Evolutionary conservation across 2,329 filamentous ascomycete species (phyloP).

Genomic region (Talaromyces marneffei): DNA sequence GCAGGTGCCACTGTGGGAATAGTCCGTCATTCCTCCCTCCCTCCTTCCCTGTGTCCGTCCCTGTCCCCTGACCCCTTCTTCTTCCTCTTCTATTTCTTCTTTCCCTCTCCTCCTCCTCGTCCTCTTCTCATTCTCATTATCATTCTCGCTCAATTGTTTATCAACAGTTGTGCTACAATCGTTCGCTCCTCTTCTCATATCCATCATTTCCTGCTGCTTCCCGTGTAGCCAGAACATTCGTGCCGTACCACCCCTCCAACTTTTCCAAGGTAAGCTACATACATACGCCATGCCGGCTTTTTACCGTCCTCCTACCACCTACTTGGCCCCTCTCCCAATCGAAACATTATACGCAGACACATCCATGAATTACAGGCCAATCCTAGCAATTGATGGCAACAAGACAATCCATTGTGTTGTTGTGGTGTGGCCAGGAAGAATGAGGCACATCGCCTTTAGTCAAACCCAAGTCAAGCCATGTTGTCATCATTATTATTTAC

Average conservation of each 20-base stretch:
- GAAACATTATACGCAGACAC: not conserved
- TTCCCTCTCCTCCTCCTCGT: not conserved
- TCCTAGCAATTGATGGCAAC: not conserved
- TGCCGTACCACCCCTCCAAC: not conserved
- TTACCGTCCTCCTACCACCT: not conserved
- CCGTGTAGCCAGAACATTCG: not conserved
- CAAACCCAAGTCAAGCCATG: conserved; percentile 2
- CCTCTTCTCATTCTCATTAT: not conserved
- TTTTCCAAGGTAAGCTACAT: not conserved
- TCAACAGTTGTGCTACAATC: not conserved
- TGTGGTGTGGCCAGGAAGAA: not conserved
- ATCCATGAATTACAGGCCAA: not conserved
- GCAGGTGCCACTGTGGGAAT: not conserved
- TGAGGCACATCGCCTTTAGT: not conserved
- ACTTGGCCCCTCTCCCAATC: not conserved
- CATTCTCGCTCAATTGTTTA: not conserved
- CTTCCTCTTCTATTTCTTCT: not conserved
- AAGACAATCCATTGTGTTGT: not conserved
- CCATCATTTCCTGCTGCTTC: not conserved
- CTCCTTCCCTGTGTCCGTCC: not conserved
- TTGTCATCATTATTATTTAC: not conserved
- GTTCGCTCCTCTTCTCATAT: not conserved
- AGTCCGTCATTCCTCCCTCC: conserved; percentile 13
- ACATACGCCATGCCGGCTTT: not conserved
- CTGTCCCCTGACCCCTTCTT: conserved; percentile 1